Conservation (phyloP, 176 grass and related monocot species). For the Calamus simplicifolius region DNA sequence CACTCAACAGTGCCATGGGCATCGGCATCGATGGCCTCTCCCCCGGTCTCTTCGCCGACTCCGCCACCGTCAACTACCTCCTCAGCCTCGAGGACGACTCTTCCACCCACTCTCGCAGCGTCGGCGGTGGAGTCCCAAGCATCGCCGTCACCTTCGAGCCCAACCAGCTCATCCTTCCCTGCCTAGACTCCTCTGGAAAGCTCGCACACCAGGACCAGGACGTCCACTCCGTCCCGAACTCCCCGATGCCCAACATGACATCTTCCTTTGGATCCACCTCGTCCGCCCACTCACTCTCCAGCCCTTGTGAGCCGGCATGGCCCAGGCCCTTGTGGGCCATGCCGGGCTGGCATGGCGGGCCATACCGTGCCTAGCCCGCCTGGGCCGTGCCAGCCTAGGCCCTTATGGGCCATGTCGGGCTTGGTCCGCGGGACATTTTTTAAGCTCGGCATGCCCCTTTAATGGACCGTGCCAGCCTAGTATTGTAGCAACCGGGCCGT, state of each 20-base stretch:
- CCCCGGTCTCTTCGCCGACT: conserved; percentile 64
- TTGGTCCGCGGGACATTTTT: too few species aligned
- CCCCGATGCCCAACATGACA: conserved; percentile 77
- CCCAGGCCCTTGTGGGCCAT: too few species aligned
- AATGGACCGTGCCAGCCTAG: too few species aligned
- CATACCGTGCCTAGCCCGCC: too few species aligned
- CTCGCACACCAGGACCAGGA: conserved; percentile 34
- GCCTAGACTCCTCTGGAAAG: conserved; percentile 13
- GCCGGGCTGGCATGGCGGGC: too few species aligned
- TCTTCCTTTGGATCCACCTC: conserved; percentile 88
- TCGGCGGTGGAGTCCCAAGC: conserved; percentile 17
- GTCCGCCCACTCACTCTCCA: conserved; percentile 78
- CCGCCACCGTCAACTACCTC: conserved; percentile 87
- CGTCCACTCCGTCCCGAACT: conserved; percentile 77
- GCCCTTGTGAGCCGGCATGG: too few species aligned
- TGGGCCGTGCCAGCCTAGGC: too few species aligned
- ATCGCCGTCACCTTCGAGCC: conserved; percentile 14
- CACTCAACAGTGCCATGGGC: conserved; percentile 72
- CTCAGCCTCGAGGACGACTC: conserved; percentile 90
- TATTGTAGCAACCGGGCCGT: too few species aligned
- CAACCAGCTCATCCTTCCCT: conserved; percentile 11
- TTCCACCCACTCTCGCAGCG: conserved; percentile 59
- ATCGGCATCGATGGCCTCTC: conserved; percentile 63
- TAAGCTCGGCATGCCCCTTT: too few species aligned
- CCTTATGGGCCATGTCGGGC: too few species aligned